Base-by-base conservation (phyloP, 2,329 filamentous ascomycete species). In the Massarina eburnea region DNA sequence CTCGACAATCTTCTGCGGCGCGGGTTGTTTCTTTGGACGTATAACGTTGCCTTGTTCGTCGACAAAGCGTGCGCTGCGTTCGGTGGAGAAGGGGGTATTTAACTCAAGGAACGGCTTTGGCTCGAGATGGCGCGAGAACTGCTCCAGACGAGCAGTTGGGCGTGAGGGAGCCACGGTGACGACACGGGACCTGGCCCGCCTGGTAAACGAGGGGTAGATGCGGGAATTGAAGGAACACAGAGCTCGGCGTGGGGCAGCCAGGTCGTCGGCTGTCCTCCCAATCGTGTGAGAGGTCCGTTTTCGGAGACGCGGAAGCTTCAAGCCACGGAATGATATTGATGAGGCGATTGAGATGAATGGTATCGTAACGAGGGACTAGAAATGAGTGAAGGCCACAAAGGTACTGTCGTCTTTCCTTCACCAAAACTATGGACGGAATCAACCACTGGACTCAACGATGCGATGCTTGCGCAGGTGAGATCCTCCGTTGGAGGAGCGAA, bases 71-170 rank as follows among this genome's bases (percentile, higher is more conserved):
- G 72, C 71, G 54, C 72, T 70, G 59, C 81, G 76, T 67, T 84
- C 80, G 63, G 79, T 80, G 57, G 80, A 82, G 68, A 81, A 85
- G 44, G 81, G 81, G 19, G 82, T 84, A 69, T 84, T 84, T 45
- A 84, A 69, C 49, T 81, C 78, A 51, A 82, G 75, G 62, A 79
- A 71, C 48, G 80, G 73, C 56, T 75, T 76, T 57, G 77, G 71
- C 61, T 80, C 76, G 54, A 85, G 73, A 62, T 85, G 82, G 68
- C 80, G 77, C 55, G 80, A 79, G 66, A 85, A 79, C 67, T 84
- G 78, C 67, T 75, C 77, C 54, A 83, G 70, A 45, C 80, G 78
- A 63, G 77, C 72, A 60, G 65, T 73, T 55, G 72, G 72, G 57
- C 64, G 65, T 64, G 66, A 61, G 55, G 63, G 48, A 47, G 56